phyloP scores from a whole-genome alignment of 192 early-diverging fungal species.

The Backusella morwellensis region DNA sequence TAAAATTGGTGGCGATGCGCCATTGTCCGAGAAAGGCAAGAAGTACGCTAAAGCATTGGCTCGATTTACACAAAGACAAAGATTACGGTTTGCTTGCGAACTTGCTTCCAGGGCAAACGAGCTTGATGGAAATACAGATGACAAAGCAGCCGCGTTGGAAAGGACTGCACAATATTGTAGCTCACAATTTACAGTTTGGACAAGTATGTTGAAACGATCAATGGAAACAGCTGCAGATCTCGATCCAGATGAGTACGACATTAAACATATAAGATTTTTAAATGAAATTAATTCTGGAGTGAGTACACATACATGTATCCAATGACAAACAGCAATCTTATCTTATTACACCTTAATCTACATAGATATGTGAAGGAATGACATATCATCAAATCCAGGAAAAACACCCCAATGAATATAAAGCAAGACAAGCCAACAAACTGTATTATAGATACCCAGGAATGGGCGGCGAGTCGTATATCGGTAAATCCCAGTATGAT shows the following conservation, averaged over 20 bases:
- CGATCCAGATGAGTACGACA: constrained; percentile 74
- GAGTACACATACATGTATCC: neutral
- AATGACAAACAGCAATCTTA: neutral
- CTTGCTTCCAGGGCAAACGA: constrained; percentile 16
- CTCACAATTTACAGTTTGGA: constrained; percentile 71
- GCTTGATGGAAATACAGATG: neutral
- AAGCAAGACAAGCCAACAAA: constrained; percentile 80
- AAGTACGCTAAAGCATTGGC: constrained; percentile 75
- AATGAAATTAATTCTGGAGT: constrained; percentile 94
- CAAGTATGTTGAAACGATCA: constrained; percentile 81
- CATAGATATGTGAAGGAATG: constrained; percentile 64
- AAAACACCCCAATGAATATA: constrained; percentile 78
- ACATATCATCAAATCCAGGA: constrained; percentile 79
- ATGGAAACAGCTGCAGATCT: constrained; percentile 83
- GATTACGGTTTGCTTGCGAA: constrained; percentile 47
- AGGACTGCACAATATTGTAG: constrained; percentile 68
- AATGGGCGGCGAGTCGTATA: constrained; percentile 91
- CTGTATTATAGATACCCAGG: constrained; percentile 95
- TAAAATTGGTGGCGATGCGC: constrained; percentile 67
- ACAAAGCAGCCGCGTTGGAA: constrained; percentile 58
- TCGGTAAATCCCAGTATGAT: constrained; percentile 26
- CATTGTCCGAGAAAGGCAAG: constrained; percentile 67
- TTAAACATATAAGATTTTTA: constrained; percentile 76
- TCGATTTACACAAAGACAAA: constrained; percentile 68
- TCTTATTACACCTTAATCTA: constrained; percentile 2